phyloP scores from a whole-genome alignment of 176 grass and related monocot genomes.

The Eremochloa ophiuroides region DNA sequence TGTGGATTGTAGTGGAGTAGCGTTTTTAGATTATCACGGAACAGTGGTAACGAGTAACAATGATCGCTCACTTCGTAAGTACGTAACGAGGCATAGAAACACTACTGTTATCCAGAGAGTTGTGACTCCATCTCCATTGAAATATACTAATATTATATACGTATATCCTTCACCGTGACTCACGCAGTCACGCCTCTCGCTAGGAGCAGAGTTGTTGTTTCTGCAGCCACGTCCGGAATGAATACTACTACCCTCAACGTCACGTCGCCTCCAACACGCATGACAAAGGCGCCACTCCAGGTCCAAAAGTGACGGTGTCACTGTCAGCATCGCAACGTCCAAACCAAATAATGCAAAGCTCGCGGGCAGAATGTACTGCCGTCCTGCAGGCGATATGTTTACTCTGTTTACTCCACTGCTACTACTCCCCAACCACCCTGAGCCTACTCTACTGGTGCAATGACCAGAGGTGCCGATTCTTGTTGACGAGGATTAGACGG shows the following conservation, averaged over 20 bases:
- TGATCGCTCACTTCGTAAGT: not conserved
- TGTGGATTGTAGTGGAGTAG: too few relatives aligned
- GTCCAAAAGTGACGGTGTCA: slow-evolving; percentile 32
- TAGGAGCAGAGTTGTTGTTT: not conserved
- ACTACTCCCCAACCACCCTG: not conserved
- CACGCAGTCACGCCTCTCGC: too few relatives aligned
- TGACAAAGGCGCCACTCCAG: slow-evolving; percentile 35
- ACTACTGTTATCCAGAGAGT: not conserved
- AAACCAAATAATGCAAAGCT: slow-evolving; percentile 16
- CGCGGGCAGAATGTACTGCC: slow-evolving; percentile 9
- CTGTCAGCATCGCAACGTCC: slow-evolving; percentile 12
- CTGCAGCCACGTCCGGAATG: not conserved
- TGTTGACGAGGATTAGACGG: not conserved
- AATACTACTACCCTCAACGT: not conserved
- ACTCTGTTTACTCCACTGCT: not conserved
- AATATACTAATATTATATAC: too few relatives aligned
- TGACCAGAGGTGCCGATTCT: not conserved
- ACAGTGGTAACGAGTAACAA: not conserved
- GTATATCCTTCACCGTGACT: too few relatives aligned
- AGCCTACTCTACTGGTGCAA: not conserved
- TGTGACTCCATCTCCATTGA: too few relatives aligned
- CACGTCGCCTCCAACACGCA: slow-evolving; percentile 4
- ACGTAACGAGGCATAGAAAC: not conserved
- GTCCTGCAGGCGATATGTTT: not conserved
- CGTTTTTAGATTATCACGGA: too few relatives aligned